phyloP scores from a whole-genome alignment of 495 filamentous ascomycete species.

The Pyronema domesticum region DNA sequence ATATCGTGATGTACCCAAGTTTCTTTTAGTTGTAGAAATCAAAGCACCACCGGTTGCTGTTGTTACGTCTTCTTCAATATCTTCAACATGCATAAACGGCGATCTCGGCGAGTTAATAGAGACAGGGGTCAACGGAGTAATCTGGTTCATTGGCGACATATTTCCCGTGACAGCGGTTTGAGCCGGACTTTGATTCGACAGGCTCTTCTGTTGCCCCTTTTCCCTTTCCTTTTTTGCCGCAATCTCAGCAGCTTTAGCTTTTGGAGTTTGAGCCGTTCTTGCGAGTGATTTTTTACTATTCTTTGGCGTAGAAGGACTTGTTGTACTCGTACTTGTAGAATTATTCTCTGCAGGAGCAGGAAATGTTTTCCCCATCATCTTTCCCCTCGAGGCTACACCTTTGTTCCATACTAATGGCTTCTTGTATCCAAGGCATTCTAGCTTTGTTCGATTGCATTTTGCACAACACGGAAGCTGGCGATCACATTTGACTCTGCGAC shows the following conservation, averaged over 20 bases:
- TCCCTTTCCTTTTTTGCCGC: not conserved
- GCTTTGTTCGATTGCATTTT: slow-evolving; percentile 24
- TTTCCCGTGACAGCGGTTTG: not conserved
- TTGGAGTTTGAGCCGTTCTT: too few species aligned
- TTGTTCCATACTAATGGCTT: slow-evolving; percentile 28
- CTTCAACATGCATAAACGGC: not conserved
- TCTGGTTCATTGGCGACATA: not conserved
- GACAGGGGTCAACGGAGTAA: not conserved
- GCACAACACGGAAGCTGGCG: slow-evolving; percentile 26
- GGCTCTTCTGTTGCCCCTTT: not conserved
- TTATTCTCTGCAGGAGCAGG: slow-evolving; percentile 10
- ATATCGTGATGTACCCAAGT: not conserved
- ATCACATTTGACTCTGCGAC: slow-evolving; percentile 27
- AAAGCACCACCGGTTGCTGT: not conserved
- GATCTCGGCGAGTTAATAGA: not conserved
- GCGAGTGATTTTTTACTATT: not conserved
- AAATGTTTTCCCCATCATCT: slow-evolving; percentile 31
- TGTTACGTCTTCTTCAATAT: not conserved
- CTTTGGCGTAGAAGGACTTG: not conserved
- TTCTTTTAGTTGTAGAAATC: not conserved
- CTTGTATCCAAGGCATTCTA: slow-evolving; percentile 28
- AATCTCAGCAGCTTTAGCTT: too few species aligned
- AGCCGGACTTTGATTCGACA: not conserved
- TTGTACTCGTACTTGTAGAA: not conserved
- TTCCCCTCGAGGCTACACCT: slow-evolving; percentile 28